Evolutionary conservation across 805 yeast species (phyloP), one percentile per base, ranked within the genome.

Genomic region (Suhomyces faveliae): DNA sequence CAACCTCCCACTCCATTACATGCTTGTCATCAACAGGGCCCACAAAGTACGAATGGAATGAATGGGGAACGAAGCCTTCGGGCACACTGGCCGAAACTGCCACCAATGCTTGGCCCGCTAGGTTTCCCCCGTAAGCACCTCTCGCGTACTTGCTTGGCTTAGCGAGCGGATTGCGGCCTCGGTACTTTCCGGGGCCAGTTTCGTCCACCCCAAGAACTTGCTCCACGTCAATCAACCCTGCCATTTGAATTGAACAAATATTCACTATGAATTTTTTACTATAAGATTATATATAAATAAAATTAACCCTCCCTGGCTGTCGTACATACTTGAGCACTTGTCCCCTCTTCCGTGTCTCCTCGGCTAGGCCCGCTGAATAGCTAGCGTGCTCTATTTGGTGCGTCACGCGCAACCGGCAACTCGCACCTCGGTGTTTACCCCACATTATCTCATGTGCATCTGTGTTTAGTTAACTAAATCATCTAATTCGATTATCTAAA

Each of bases 91-190:
- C 46, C 20, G 68, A 59, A 4, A 71, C 73, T 17, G 64, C 73
- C 22, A 66, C 47, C 8, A 70, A 40, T 3, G 73, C 70, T 52
- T 70, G 75, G 12, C 66, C 73, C 9, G 61, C 67, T 5, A 70
- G 38, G 41, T 57, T 60, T 0, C 74, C 74, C 2, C 73, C 73
- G 42, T 56, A 69, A 0, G 54, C 70, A 3, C 71, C 70, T 5
- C 63, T 51, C 2, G 66, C 45, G 7, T 43, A 47, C 6, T 60
- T 56, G 7, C 50, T 45, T 1, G 74, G 73, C 49, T 70, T 70
- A 8, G 46, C 29, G 29, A 70, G 60, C 0, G 73, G 71, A 13
- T 41, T 40, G 11, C 50, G 42, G 2, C 70, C 68, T 40, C 47
- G 51, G 47, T 51, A 68, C 12, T 47, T 50, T 25, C 27, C 40